Base-by-base conservation (phyloP, 2,329 filamentous ascomycete genomes). In the Sporothrix euskadiensis region DNA sequence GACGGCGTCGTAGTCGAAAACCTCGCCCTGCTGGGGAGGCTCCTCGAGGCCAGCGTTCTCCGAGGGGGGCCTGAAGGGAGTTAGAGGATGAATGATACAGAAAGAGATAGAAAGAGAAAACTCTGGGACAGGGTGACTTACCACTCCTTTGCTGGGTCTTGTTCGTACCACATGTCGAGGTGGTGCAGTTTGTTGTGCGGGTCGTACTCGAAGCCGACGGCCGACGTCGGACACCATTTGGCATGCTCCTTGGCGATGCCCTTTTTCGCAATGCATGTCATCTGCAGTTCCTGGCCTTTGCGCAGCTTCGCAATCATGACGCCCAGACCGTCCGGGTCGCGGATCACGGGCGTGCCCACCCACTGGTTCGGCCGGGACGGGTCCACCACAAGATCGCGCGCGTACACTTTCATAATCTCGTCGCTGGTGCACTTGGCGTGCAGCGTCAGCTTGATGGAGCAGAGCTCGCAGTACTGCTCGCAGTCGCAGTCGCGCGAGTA, bases 181-280 rank as follows among this genome's bases (percentile, higher is more conserved):
- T 99, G 96, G 77, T 91, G 89, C 77, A 99, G 85, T 84, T 97
- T 98, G 84, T 99, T 99, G 82, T 97, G 92, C 75, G 96, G 96
- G 81, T 99, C 96, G 82, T 99, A 99, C 83, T 99, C 96, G 81
- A 99, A 99, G 32, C 94, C 94, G 56, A 99, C 91, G 3, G 96
- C 96, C 56, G 94, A 88, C 49, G 93, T 95, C 1, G 96, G 94
- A 79, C 94, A 92, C 96, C 96, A 99, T 83, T 99, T 99, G 10
- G 96, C 93, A 83, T 99, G 96, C 82, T 99, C 96, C 86, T 99
- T 99, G 52, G 95, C 94, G 76, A 98, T 98, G 0, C 96, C 96
- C 87, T 98, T 98, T 87, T 97, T 98, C 69, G 95, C 96, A 77
- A 98, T 92, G 80, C 95, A 98, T 75, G 89, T 92, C 80, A 99